Percentiles rank a stretch among this genome's conserved stretches.
phyloP scores from a whole-genome alignment of 2,329 filamentous ascomycete species.

The Tolypocladium album region DNA sequence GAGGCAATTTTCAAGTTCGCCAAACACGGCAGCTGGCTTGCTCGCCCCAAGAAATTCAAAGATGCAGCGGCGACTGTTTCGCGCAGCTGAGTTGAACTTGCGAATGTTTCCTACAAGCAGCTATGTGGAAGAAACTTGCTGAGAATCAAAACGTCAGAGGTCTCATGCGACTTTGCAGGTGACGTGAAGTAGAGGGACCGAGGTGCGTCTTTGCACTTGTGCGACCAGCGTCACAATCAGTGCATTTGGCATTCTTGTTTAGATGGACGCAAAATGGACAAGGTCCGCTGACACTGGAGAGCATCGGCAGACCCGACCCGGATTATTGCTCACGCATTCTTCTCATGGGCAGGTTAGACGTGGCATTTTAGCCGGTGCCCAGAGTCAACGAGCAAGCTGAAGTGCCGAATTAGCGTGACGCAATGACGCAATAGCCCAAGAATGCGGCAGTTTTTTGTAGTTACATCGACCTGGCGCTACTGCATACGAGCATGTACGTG shows the following conservation, averaged over 20 bases:
- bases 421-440: not conserved
- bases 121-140: not conserved
- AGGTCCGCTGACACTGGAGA: too few relatives aligned
- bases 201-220: not conserved
- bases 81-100: not conserved
- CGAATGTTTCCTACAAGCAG: not conserved
- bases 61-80: not conserved
- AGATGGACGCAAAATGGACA: not conserved
- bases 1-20: too few relatives aligned
- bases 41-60: not conserved
- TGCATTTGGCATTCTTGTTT: not conserved
- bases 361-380: not conserved
- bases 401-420: too few relatives aligned
- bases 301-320: not conserved
- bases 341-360: not conserved
- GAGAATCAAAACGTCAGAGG: not conserved
- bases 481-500: not conserved
- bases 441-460: not conserved
- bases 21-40: not conserved
- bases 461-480: too few relatives aligned
- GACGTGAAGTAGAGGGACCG: too few relatives aligned
- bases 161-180: not conserved
- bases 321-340: not conserved
- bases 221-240: not conserved
- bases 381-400: not conserved